Conservation (phyloP, 1,139 yeast species). For the Entelexis paramagnoliae region DNA sequence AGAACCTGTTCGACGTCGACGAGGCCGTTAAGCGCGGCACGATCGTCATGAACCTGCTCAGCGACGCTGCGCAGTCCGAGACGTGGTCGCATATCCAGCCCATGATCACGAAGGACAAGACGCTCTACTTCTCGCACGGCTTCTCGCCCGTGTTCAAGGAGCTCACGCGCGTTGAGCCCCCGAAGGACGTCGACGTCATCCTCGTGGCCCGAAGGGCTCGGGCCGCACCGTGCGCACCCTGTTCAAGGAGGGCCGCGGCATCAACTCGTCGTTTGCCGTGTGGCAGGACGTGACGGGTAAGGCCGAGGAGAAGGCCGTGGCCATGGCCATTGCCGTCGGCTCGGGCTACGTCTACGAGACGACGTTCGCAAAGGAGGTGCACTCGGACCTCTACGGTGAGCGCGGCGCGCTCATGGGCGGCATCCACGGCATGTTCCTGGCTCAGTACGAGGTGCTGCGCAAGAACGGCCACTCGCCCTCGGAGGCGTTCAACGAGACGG, state of each 20-base stretch:
- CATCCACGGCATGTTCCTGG: constrained; percentile 99
- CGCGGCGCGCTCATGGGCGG: constrained; percentile 99
- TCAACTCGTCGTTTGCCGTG: constrained; percentile 96
- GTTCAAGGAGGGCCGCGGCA: constrained; percentile 99
- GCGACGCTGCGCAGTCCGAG: constrained; percentile 99
- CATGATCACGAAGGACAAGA: constrained; percentile 89
- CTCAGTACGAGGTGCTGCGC: constrained; percentile 98
- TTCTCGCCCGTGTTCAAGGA: constrained; percentile 99
- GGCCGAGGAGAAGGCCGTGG: constrained; percentile 98
- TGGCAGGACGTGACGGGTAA: constrained; percentile 99
- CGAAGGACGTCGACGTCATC: constrained; percentile 89
- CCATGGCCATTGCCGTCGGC: constrained; percentile 97
- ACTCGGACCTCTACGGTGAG: constrained; percentile 98
- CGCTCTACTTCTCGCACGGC: constrained; percentile 98
- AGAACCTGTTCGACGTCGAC: constrained; percentile 86
- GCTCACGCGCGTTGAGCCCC: constrained; percentile 92
- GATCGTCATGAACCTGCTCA: constrained; percentile 90
- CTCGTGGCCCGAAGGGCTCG: constrained; percentile 99
- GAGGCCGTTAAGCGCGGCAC: constrained; percentile 93
- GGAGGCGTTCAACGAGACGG: constrained; percentile 99
- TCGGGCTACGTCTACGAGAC: constrained; percentile 99
- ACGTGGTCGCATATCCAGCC: constrained; percentile 88
- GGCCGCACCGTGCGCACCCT: constrained; percentile 99
- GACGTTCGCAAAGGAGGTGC: constrained; percentile 97
- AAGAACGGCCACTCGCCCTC: constrained; percentile 99